Base-by-base conservation (phyloP, 2,329 filamentous ascomycete species). In the Metarhizium brunneum region DNA sequence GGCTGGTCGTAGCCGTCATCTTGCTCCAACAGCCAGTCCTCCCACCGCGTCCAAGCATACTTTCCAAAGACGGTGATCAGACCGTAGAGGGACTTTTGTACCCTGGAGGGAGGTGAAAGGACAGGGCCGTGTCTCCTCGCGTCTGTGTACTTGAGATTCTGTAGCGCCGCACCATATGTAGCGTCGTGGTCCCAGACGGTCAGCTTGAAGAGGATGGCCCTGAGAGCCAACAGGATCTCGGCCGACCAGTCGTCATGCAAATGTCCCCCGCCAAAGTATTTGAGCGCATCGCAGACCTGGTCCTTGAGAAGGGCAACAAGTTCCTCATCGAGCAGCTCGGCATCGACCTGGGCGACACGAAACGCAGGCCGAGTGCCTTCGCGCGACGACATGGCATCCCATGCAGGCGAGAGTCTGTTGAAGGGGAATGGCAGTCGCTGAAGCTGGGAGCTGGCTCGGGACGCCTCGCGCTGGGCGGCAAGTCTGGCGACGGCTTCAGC, bases 141-240 rank as follows among this genome's bases (percentile, higher is more conserved):
- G 68, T 97, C 92, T 11, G 89, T 88, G 66, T 92, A 97, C 66
- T 86, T 86, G 32, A 99, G 79, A 60, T 95, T 95, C 71, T 99
- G 94, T 52, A 99, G 76, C 40, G 90, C 86, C 11, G 94, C 94
- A 58, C 94, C 94, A 70, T 99, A 97, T 5, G 89, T 95, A 43
- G 94, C 90, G 69, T 96, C 86, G 69, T 96, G 90, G 70, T 97
- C 92, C 94, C 94, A 99, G 57, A 99, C 86, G 16, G 88, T 90
- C 59, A 99, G 81, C 72, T 99, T 99, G 78, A 96, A 99, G 7
- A 99, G 76, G 3, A 91, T 76, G 2, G 87, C 83, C 50, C 92
- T 81, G 55, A 99, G 77, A 0, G 77, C 81, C 32, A 96, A 78
- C 59, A 87, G 78, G 54, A 97, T 92, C 73, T 97, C 94, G 53